phyloP scores from a whole-genome alignment of 345 rosid species.

The Pistacia vera region DNA sequence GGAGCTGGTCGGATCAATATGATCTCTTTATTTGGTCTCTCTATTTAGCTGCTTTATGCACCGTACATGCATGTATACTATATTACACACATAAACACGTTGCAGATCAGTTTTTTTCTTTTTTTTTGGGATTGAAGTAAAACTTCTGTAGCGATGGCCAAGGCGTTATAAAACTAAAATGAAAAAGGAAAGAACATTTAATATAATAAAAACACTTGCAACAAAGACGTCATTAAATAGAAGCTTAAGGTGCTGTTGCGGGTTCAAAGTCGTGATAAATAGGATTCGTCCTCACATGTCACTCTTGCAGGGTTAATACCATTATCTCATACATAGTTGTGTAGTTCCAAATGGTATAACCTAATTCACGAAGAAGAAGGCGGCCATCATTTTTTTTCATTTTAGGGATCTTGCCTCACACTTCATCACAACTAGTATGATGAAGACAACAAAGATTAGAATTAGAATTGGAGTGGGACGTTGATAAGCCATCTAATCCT shows the following conservation, averaged over 20 bases:
- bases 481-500: conserved; percentile 18
- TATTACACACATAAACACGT: too few relatives aligned
- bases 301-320: conserved; percentile 11
- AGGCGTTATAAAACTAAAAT: too few relatives aligned
- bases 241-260: not conserved
- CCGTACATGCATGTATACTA: too few relatives aligned
- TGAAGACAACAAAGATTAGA: conserved; percentile 7
- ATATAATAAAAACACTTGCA: too few relatives aligned
- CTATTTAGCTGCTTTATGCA: too few relatives aligned
- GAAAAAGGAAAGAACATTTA: too few relatives aligned
- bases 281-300: conserved; percentile 46
- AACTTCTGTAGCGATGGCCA: too few relatives aligned
- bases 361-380: conserved; percentile 29
- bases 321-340: conserved; percentile 1
- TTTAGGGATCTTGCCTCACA: conserved; percentile 17
- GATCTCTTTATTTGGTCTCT: too few relatives aligned
- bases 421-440: conserved; percentile 14
- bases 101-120: too few relatives aligned
- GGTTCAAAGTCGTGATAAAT: conserved; percentile 29
- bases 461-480: not conserved
- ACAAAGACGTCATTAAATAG: too few relatives aligned
- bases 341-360: conserved; percentile 18
- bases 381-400: conserved; percentile 5
- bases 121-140: too few relatives aligned
- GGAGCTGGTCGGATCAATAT: too few relatives aligned